A percentile compares a stretch with the other conserved stretches of the same genome.
Conservation (phyloP, 331 rosid species). For the Arachis monticola region DNA sequence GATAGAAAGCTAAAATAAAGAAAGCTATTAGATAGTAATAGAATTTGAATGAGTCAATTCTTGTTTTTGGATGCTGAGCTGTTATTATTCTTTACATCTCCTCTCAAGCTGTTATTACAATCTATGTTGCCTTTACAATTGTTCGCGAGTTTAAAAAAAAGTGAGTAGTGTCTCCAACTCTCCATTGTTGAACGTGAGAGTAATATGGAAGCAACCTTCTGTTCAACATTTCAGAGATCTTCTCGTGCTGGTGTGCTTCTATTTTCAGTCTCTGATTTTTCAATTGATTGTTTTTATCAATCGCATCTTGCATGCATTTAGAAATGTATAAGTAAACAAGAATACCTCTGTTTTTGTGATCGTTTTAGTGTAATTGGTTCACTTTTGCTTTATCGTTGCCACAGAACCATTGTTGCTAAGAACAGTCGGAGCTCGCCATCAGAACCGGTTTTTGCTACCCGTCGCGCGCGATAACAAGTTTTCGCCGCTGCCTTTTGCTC, state of each 20-base stretch:
- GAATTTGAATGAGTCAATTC: too few species aligned
- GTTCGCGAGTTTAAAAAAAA: neutral
- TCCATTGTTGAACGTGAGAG: neutral
- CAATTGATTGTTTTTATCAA: neutral
- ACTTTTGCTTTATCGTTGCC: conserved; percentile 1
- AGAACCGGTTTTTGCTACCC: conserved; percentile 36
- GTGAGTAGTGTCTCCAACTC: neutral
- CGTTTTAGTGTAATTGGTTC: neutral
- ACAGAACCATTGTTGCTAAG: conserved; percentile 50
- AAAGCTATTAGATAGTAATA: too few species aligned
- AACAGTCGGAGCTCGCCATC: conserved; percentile 40
- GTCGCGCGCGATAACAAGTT: conserved; percentile 28
- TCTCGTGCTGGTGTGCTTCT: conserved; percentile 39
- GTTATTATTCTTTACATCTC: neutral
- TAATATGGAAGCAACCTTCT: conserved; percentile 52
- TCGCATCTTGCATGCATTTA: neutral
- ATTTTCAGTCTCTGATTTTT: neutral
- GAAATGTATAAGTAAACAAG: neutral
- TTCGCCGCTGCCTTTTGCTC: conserved; percentile 40
- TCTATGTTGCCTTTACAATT: too few species aligned
- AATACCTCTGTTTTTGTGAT: conserved; percentile 10
- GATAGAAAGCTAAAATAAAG: too few species aligned
- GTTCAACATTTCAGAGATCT: conserved; percentile 36
- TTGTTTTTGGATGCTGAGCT: too few species aligned
- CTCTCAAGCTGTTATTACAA: too few species aligned